These are phyloP conservation scores for Trichoderma koningiopsis DNA, from an alignment of 2,329 filamentous ascomycete species.

Conservation along the genomic window DNA sequence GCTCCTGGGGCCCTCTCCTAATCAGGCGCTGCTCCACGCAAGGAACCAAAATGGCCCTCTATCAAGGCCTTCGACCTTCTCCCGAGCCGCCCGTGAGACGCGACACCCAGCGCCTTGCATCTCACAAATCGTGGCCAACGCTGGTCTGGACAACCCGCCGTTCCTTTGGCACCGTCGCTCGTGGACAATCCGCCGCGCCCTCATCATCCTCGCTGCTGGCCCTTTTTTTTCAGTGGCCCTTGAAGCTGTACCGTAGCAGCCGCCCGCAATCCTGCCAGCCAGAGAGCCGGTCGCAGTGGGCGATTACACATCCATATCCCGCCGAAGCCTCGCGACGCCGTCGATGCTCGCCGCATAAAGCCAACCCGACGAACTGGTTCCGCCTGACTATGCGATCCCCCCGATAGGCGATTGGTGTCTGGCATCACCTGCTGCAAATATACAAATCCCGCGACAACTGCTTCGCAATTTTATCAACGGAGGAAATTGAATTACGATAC, in stretches of 20 bases:
- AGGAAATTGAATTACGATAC: not conserved
- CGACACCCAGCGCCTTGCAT: conserved; percentile 8
- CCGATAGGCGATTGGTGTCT: conserved; percentile 34
- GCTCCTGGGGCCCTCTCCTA: conserved; percentile 9
- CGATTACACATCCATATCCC: conserved; percentile 23
- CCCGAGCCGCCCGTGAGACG: conserved; percentile 23
- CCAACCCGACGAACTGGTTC: conserved; percentile 29
- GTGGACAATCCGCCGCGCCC: not conserved
- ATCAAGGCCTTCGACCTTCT: conserved; percentile 4
- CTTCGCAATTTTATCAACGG: not conserved
- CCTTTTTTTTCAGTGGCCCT: not conserved
- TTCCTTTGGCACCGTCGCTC: not conserved
- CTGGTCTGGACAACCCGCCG: not conserved
- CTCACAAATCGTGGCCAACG: conserved; percentile 12
- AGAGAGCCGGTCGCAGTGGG: not conserved
- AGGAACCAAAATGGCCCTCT: not conserved
- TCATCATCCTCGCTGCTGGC: not conserved
- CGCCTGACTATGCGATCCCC: conserved; percentile 39
- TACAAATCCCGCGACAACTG: conserved; percentile 1
- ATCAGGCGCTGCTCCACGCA: conserved; percentile 16
- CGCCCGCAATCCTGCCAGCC: not conserved
- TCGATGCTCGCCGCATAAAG: conserved; percentile 36
- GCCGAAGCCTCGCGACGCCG: conserved; percentile 27
- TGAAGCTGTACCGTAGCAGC: not conserved
- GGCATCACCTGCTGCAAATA: conserved; percentile 28